Evolutionary conservation across 805 yeast genomes (phyloP), one percentile per base, ranked within the genome.

Genomic region (Wickerhamiella galacta): DNA sequence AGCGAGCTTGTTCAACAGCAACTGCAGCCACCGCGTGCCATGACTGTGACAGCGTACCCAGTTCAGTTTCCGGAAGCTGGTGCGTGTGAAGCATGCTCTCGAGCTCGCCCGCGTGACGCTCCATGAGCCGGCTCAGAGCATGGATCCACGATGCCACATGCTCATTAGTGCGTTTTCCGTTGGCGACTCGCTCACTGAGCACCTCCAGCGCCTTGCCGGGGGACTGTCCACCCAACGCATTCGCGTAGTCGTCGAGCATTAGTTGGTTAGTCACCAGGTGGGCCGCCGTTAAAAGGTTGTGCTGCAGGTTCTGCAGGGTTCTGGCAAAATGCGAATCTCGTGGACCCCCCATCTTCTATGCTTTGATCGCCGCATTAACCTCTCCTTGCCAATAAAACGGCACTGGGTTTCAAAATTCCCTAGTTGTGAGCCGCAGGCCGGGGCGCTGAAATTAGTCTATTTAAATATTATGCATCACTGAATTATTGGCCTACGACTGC

Each of bases 121-220:
- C 60, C 44, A 63, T 63, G 20, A 69, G 52, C 20, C 65, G 57
- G 25, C 68, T 60, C 35, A 72, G 59, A 17, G 66, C 71, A 25
- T 67, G 63, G 35, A 78, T 60, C 63, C 80, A 67, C 26, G 60
- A 63, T 24, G 78, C 71, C 40, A 79, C 61, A 32, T 69, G 73
- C 36, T 66, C 67, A 45, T 75, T 75, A 31, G 72, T 55, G 28
- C 61, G 46, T 44, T 66, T 65, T 29, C 73, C 70, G 42, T 66
- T 69, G 21, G 63, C 55, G 25, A 70, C 57, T 39, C 83, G 65
- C 33, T 72, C 63, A 32, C 71, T 58, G 19, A 76, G 59, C 20
- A 69, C 60, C 44, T 70, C 77, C 39, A 71, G 64, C 15, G 79
- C 72, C 43, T 67, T 73, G 18, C 58, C 56, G 10, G 82, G 80